These are phyloP conservation scores for Torrubiellomyces zombiae DNA, from an alignment of 2,329 filamentous ascomycete genomes.

Conservation along the genomic window DNA sequence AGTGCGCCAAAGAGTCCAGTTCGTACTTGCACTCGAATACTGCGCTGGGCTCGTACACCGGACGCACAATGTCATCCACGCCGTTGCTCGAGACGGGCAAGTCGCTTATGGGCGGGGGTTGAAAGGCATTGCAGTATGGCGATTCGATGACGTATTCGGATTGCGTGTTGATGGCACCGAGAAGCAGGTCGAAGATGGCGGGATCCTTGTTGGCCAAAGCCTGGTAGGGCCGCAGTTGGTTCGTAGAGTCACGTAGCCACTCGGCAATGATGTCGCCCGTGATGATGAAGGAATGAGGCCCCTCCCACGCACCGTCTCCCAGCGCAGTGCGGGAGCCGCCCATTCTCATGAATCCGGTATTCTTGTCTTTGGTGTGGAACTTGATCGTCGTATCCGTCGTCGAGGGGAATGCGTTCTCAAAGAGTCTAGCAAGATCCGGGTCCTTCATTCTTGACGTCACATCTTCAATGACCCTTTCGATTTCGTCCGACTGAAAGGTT, in stretches of 20 bases:
- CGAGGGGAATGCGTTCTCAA: constrained; percentile 90
- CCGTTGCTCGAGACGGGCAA: constrained; percentile 58
- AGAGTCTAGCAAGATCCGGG: constrained; percentile 76
- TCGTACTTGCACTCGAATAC: constrained; percentile 99
- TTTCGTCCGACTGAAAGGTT: constrained; percentile 72
- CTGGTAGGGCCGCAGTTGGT: constrained; percentile 86
- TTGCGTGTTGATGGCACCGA: constrained; percentile 93
- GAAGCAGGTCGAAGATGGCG: constrained; percentile 60
- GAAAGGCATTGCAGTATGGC: constrained; percentile 97
- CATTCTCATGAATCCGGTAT: constrained; percentile 19
- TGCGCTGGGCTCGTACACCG: constrained; percentile 62
- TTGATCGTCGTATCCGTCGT: constrained; percentile 70
- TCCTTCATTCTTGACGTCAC: constrained; percentile 67
- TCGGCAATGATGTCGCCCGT: constrained; percentile 87
- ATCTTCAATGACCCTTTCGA: constrained; percentile 76
- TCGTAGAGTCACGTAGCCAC: constrained; percentile 84
- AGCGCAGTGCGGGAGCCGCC: constrained; percentile 11
- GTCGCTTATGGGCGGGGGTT: constrained; percentile 73
- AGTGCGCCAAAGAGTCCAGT: constrained; percentile 85
- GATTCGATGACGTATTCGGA: constrained; percentile 86
- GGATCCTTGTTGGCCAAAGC: constrained; percentile 66
- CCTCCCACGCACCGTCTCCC: constrained; percentile 56
- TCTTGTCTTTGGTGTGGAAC: constrained; percentile 57
- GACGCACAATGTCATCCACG: constrained; percentile 72
- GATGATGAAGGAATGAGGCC: constrained; percentile 81